phyloP scores from a whole-genome alignment of 139 green algal genomes.

The Auxenochlorella protothecoides region DNA sequence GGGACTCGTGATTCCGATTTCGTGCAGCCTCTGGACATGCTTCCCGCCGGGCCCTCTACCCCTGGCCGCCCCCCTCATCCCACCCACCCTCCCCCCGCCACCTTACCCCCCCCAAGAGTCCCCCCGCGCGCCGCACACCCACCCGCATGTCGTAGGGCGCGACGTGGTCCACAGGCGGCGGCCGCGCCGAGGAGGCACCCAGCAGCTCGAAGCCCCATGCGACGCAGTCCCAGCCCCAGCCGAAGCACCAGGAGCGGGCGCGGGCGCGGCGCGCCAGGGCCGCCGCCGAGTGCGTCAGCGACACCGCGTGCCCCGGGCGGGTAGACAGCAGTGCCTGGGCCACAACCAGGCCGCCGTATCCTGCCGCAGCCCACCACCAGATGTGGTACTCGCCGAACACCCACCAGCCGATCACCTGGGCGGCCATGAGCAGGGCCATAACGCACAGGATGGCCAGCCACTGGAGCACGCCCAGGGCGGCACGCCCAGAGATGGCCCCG shows the following conservation, averaged over 20 bases:
- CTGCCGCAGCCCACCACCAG: conserved; percentile 21
- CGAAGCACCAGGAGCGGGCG: conserved; percentile 6
- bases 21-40: no score
- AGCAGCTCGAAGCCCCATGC: conserved; percentile 25
- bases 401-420: conserved; percentile 4
- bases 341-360: conserved; percentile 28
- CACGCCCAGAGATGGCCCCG: conserved; percentile 26
- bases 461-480: conserved; percentile 22
- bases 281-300: conserved; percentile 20
- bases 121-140: background rate
- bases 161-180: conserved; percentile 15
- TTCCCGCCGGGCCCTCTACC: no score
- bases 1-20: no score
- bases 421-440: conserved; percentile 20
- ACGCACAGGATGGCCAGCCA: conserved; percentile 31
- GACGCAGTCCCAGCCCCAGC: conserved; percentile 7
- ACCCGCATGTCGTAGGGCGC: conserved; percentile 24
- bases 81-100: no score
- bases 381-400: conserved; percentile 10
- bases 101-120: no score
- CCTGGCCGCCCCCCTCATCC: no score
- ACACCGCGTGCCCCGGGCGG: conserved; percentile 28
- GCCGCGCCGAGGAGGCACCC: conserved; percentile 24
- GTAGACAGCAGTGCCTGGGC: conserved; percentile 24
- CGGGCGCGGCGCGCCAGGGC: conserved; percentile 8